Evolutionary conservation across 2,329 filamentous ascomycete genomes (phyloP).

Genomic region (Trichoderma oligosporum): DNA sequence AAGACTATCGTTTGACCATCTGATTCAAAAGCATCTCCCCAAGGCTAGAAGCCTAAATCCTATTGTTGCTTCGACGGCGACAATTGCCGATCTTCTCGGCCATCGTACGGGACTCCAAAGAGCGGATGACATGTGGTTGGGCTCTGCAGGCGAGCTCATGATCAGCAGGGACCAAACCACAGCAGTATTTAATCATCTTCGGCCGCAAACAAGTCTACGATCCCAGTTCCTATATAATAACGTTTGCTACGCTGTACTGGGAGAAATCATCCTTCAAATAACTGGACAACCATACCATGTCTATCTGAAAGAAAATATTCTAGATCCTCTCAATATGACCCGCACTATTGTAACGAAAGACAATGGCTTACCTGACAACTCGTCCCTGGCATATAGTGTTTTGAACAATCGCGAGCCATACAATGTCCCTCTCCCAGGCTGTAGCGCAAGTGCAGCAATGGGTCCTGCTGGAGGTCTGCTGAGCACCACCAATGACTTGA

Average conservation of each 20-base stretch:
- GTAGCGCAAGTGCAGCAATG: no score
- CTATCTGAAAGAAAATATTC: background rate
- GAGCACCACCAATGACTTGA: background rate
- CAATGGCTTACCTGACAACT: no score
- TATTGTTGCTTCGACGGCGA: background rate
- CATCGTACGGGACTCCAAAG: conserved; percentile 6
- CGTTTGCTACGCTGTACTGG: background rate
- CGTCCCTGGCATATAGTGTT: background rate
- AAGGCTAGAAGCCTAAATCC: background rate
- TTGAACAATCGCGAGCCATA: background rate
- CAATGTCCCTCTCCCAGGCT: no score
- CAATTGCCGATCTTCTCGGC: conserved; percentile 1
- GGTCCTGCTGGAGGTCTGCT: background rate
- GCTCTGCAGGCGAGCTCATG: background rate
- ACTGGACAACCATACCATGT: no score
- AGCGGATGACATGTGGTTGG: background rate
- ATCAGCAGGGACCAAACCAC: background rate
- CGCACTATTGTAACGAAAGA: background rate
- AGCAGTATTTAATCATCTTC: background rate
- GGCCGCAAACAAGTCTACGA: background rate
- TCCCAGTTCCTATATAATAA: background rate
- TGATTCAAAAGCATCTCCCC: background rate
- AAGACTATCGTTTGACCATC: background rate
- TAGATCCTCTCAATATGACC: background rate
- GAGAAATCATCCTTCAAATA: background rate